Conservation (phyloP, 1,284 basidiomycete species). For the Melampsora larici-populina region DNA sequence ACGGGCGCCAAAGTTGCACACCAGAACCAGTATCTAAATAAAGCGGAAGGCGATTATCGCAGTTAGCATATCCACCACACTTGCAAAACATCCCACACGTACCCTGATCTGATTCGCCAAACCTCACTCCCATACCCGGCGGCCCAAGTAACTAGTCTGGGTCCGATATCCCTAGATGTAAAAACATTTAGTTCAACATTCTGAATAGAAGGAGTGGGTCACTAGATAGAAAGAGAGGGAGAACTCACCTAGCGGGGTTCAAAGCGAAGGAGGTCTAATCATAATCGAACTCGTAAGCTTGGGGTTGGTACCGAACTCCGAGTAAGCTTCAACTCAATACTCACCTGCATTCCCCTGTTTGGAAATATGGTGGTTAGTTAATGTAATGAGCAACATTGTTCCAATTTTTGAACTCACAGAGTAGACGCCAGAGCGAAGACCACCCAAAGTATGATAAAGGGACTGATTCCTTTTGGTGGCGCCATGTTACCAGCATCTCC, state of each 20-base stretch:
- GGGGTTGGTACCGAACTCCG: background rate
- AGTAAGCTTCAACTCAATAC: background rate
- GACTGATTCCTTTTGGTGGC: constrained; percentile 24
- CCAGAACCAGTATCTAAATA: constrained; percentile 8
- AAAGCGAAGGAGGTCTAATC: constrained; percentile 32
- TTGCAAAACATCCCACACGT: background rate
- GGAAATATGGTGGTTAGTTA: background rate
- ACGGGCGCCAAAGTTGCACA: constrained; percentile 2
- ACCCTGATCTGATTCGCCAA: constrained; percentile 14
- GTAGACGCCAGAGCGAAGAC: constrained; percentile 27
- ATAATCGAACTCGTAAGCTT: background rate
- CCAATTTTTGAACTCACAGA: background rate
- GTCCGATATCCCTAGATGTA: constrained; percentile 20
- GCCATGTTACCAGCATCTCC: constrained; percentile 16
- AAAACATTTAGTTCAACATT: background rate
- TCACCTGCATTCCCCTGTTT: constrained; percentile 34
- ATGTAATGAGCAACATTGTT: background rate
- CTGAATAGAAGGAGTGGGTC: background rate
- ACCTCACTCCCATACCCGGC: constrained; percentile 22
- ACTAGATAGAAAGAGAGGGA: too few relatives aligned
- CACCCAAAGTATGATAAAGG: constrained; percentile 33
- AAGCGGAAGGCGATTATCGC: background rate
- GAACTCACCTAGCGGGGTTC: constrained; percentile 29
- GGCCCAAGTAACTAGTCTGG: constrained; percentile 16
- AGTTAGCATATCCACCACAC: background rate